A percentile compares a stretch with the other conserved stretches of the same genome.
These are phyloP conservation scores for Forsythia suspensa DNA, from an alignment of 257 asterid species.

Conservation along the genomic window DNA sequence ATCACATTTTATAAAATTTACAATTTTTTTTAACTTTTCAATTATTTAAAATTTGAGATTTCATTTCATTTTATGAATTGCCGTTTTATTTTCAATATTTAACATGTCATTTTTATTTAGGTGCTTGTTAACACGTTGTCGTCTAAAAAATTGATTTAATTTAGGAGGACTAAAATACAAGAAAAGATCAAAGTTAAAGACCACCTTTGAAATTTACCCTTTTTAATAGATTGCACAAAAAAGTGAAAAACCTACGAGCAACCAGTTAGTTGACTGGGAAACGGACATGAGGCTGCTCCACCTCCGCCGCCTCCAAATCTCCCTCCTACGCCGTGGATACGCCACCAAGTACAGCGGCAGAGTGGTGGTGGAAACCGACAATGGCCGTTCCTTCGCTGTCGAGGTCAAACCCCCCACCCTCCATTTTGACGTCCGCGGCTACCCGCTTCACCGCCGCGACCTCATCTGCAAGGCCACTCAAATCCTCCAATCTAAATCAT, in stretches of 20 bases:
- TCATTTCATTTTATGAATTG: too few relatives aligned
- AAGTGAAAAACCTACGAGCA: background rate
- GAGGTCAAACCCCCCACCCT: conserved; percentile 56
- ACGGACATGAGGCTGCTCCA: background rate
- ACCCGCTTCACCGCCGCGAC: conserved; percentile 88
- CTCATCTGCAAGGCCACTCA: conserved; percentile 69
- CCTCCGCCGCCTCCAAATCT: conserved; percentile 25
- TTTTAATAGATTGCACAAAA: background rate
- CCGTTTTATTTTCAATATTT: too few relatives aligned
- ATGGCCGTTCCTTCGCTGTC: conserved; percentile 68
- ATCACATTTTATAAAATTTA: too few relatives aligned
- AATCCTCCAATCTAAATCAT: conserved; percentile 59
- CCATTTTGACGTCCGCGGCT: conserved; percentile 74
- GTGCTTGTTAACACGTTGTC: background rate
- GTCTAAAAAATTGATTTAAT: background rate
- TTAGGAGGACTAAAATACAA: background rate
- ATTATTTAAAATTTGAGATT: too few relatives aligned
- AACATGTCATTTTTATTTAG: too few relatives aligned
- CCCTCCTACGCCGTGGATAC: conserved; percentile 48
- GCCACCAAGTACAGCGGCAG: conserved; percentile 87
- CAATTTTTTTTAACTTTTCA: too few relatives aligned
- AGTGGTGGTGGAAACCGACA: conserved; percentile 49
- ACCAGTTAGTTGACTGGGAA: background rate
- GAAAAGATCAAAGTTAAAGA: background rate
- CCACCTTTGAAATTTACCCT: background rate